These are phyloP conservation scores for Albophoma yamanashiensis DNA, from an alignment of 2,329 filamentous ascomycete genomes.

Conservation along the genomic window DNA sequence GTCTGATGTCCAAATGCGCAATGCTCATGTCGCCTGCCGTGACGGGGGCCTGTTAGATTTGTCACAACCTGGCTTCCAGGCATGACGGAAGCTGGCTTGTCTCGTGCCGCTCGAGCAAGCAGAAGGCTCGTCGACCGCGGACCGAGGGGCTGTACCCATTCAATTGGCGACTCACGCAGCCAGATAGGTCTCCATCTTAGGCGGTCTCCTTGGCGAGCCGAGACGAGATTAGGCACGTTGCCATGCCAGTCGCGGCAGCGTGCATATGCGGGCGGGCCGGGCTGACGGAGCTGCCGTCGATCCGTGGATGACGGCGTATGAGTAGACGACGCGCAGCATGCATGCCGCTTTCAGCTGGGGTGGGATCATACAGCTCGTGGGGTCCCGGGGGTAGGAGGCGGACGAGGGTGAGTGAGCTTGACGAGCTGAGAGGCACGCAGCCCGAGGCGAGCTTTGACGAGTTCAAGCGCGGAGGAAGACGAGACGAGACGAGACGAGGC, in stretches of 20 bases:
- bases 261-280: background rate
- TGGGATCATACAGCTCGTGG: background rate
- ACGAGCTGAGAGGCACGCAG: background rate
- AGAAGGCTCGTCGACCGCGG: background rate
- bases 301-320: background rate
- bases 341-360: background rate
- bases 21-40: background rate
- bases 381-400: background rate
- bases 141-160: background rate
- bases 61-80: background rate
- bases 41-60: background rate
- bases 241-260: background rate
- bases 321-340: background rate
- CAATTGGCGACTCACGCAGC: background rate
- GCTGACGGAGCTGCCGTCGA: background rate
- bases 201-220: background rate
- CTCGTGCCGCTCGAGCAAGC: background rate
- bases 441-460: background rate
- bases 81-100: background rate
- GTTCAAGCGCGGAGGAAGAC: background rate
- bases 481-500: too few relatives aligned
- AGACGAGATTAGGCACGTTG: background rate
- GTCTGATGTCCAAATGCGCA: background rate
- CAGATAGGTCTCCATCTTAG: background rate
- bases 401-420: background rate